Evolutionary conservation across 257 asterid species (phyloP).

Genomic region (Solanum chiquidenum): DNA sequence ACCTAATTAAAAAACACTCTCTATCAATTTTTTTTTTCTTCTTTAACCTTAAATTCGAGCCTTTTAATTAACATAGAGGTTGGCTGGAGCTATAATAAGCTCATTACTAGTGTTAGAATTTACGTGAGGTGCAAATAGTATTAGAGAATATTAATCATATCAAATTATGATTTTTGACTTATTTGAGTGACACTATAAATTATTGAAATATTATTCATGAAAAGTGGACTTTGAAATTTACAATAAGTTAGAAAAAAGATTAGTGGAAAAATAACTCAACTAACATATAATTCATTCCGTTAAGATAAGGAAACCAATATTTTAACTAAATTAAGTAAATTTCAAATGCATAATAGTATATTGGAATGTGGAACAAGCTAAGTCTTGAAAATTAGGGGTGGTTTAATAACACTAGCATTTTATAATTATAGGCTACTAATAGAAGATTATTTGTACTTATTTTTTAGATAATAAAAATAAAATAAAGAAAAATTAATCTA

Average conservation of each 20-base stretch:
- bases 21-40: background rate
- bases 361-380: background rate
- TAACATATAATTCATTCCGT: background rate
- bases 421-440: background rate
- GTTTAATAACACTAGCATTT: background rate
- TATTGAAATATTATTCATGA: background rate
- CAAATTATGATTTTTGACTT: background rate
- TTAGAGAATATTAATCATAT: background rate
- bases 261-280: background rate
- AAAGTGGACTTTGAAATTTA: background rate
- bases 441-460: background rate
- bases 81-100: background rate
- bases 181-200: background rate
- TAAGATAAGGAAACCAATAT: background rate
- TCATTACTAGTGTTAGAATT: background rate
- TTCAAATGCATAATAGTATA: background rate
- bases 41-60: background rate
- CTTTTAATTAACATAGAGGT: background rate
- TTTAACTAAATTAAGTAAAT: background rate
- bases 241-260: background rate
- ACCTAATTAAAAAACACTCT: background rate
- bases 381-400: background rate
- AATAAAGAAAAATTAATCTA: background rate
- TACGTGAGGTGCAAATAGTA: background rate
- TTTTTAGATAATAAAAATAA: background rate